These are phyloP conservation scores for Aspergillus incahuasiensis DNA, from an alignment of 495 filamentous ascomycete species.

Conservation along the genomic window DNA sequence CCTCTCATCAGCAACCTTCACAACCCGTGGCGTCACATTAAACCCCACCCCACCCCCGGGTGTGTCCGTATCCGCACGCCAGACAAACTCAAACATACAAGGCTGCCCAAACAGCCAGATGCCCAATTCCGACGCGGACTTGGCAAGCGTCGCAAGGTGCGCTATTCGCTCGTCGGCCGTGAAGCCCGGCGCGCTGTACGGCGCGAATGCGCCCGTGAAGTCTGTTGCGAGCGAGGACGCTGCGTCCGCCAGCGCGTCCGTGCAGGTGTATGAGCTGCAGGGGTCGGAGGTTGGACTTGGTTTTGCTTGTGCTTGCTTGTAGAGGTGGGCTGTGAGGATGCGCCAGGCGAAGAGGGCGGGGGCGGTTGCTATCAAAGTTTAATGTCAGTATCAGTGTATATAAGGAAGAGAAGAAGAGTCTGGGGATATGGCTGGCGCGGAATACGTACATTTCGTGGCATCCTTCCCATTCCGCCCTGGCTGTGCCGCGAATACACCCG, in stretches of 20 bases:
- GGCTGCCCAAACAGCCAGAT: conserved; percentile 27
- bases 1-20: conserved; percentile 23
- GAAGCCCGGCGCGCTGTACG: conserved; percentile 17
- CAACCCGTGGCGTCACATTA: conserved; percentile 16
- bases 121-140: conserved; percentile 18
- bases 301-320: neutral
- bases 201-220: conserved; percentile 21
- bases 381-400: neutral
- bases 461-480: neutral
- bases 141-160: conserved; percentile 18
- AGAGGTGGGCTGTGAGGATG: conserved; percentile 22
- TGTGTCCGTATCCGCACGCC: too few relatives aligned
- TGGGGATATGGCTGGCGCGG: too few relatives aligned
- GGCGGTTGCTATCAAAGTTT: neutral
- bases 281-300: too few relatives aligned
- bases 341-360: conserved; percentile 24
- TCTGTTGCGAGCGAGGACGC: conserved; percentile 5
- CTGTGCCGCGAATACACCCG: conserved; percentile 8
- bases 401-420: too few relatives aligned
- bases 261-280: too few relatives aligned
- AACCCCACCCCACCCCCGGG: conserved; percentile 2
- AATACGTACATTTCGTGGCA: too few relatives aligned
- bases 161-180: conserved; percentile 8
- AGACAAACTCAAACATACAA: conserved; percentile 21
- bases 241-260: neutral